Percentiles rank a stretch among this genome's conserved stretches.
Conservation (phyloP, 2,329 filamentous ascomycete genomes). For the Pseudopithomyces maydicus region DNA sequence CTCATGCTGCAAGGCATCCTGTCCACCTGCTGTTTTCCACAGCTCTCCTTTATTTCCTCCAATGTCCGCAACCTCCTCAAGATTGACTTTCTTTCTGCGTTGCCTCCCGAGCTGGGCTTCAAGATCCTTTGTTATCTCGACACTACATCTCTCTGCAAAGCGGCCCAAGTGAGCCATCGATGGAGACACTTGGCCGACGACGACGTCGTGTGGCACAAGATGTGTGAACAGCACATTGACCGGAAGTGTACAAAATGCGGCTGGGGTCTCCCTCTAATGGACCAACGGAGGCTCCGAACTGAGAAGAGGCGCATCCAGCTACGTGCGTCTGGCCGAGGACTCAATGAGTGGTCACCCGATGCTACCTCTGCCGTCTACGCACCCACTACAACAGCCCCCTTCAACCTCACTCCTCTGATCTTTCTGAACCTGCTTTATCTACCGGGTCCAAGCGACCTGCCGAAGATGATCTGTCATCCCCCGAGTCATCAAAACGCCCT, state of each 20-base stretch:
- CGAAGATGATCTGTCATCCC: slow-evolving; percentile 27
- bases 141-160: slow-evolving; percentile 92
- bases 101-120: slow-evolving; percentile 89
- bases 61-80: slow-evolving; percentile 93
- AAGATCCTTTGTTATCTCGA: slow-evolving; percentile 93
- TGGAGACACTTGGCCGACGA: slow-evolving; percentile 95
- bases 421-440: slow-evolving; percentile 17
- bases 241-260: slow-evolving; percentile 93
- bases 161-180: slow-evolving; percentile 86
- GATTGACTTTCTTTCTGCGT: slow-evolving; percentile 90
- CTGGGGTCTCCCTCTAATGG: slow-evolving; percentile 88
- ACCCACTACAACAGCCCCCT: slow-evolving; percentile 15
- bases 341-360: slow-evolving; percentile 59
- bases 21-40: slow-evolving; percentile 95
- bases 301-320: slow-evolving; percentile 85
- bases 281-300: slow-evolving; percentile 83
- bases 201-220: slow-evolving; percentile 95
- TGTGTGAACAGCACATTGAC: slow-evolving; percentile 97
- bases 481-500: slow-evolving; percentile 39
- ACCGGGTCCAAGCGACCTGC: slow-evolving; percentile 35
- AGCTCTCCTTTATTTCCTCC: slow-evolving; percentile 89
- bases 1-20: slow-evolving; percentile 97
- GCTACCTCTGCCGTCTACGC: slow-evolving; percentile 55
- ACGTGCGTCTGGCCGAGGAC: slow-evolving; percentile 63
- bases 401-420: slow-evolving; percentile 12